Evolutionary conservation across 768 basidiomycete genomes (phyloP).

Genomic region (Phylloporus rhodoxanthus): DNA sequence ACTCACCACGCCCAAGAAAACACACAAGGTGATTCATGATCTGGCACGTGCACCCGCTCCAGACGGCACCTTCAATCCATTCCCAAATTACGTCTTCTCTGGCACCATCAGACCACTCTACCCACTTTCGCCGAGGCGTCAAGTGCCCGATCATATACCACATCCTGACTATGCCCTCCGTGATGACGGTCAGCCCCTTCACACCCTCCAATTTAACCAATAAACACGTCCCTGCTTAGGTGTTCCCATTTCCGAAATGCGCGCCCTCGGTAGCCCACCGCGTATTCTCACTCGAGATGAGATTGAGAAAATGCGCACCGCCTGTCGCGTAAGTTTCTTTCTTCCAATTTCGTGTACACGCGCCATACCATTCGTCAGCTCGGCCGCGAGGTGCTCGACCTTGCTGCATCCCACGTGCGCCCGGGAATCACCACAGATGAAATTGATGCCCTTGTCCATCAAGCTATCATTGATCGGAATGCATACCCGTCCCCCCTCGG

Average conservation of each 20-base stretch:
- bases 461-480: conserved; percentile 82
- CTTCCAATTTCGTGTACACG: neutral
- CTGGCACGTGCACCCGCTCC: conserved; percentile 37
- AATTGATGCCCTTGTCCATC: conserved; percentile 89
- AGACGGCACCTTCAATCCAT: conserved; percentile 76
- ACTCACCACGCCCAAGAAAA: conserved; percentile 49
- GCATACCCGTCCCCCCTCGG: conserved; percentile 93
- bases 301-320: conserved; percentile 84
- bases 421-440: conserved; percentile 97
- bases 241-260: conserved; percentile 53
- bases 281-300: conserved; percentile 65
- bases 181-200: conserved; percentile 48
- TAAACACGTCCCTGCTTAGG: conserved; percentile 35
- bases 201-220: neutral
- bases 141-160: conserved; percentile 76
- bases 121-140: conserved; percentile 75
- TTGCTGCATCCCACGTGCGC: conserved; percentile 75
- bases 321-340: conserved; percentile 64
- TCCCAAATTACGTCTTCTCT: conserved; percentile 70
- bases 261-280: conserved; percentile 53
- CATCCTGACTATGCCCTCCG: conserved; percentile 77
- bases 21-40: conserved; percentile 72
- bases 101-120: conserved; percentile 78
- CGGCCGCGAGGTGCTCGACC: conserved; percentile 86
- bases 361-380: conserved; percentile 45